These are phyloP conservation scores for Colletotrichum chlorophyti DNA, from an alignment of 2,329 filamentous ascomycete species.

Conservation along the genomic window DNA sequence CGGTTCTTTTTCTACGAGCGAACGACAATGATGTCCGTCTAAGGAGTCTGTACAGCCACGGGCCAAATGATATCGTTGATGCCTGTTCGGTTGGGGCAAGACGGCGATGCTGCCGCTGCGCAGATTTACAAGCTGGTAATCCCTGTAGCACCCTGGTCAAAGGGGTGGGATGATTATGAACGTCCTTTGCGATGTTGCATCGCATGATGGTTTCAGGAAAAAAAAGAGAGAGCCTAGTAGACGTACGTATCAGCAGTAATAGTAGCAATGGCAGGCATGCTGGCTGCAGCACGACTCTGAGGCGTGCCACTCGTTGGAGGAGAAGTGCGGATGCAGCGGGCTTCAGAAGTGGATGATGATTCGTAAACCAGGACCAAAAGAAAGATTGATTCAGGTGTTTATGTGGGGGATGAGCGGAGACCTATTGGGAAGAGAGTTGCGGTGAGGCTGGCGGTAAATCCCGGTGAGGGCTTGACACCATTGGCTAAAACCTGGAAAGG, in stretches of 20 bases:
- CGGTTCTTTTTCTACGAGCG: constrained; percentile 5
- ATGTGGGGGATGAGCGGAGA: constrained; percentile 25
- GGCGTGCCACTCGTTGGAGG: constrained; percentile 16
- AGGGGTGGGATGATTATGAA: too few relatives aligned
- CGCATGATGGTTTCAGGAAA: neutral
- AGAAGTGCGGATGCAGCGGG: constrained; percentile 14
- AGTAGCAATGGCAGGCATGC: neutral
- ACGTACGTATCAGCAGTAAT: too few relatives aligned
- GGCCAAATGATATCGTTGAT: neutral
- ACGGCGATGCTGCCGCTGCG: neutral
- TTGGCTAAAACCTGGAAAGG: constrained; percentile 15
- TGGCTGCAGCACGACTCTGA: constrained; percentile 7
- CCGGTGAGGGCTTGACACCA: constrained; percentile 13
- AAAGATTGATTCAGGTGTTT: constrained; percentile 20
- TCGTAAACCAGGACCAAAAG: constrained; percentile 12
- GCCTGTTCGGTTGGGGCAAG: neutral
- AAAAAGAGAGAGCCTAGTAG: too few relatives aligned
- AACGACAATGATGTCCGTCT: neutral
- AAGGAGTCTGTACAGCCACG: constrained; percentile 1
- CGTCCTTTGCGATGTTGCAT: constrained; percentile 21
- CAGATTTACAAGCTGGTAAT: too few relatives aligned
- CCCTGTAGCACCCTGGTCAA: too few relatives aligned
- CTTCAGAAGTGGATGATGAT: constrained; percentile 11
- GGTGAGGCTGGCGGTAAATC: constrained; percentile 31
- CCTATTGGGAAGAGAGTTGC: constrained; percentile 31